Evolutionary conservation across 2,329 filamentous ascomycete genomes (phyloP).

Genomic region (Fusarium xylarioides): DNA sequence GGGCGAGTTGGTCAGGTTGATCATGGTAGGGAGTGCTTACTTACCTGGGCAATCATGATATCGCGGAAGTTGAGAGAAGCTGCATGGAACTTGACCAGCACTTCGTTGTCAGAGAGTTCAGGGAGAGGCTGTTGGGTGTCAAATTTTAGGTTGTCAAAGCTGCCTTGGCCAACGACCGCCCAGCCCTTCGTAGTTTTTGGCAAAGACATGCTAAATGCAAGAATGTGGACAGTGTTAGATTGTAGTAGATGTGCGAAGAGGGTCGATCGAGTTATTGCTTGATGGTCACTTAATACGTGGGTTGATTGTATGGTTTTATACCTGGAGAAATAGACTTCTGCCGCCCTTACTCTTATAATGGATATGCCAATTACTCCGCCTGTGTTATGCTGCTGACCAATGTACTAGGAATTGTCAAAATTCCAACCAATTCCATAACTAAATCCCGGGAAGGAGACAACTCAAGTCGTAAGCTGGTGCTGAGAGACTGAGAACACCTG

Average conservation of each 20-base stretch:
- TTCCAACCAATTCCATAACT: not conserved
- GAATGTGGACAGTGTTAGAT: accelerated
- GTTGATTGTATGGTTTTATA: not conserved
- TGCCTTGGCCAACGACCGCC: not conserved
- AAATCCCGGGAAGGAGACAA: not conserved
- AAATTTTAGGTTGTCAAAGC: not conserved
- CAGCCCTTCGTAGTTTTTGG: not conserved
- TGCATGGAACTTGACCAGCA: not conserved
- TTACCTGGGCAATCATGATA: not conserved
- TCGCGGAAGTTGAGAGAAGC: not conserved
- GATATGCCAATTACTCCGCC: no score
- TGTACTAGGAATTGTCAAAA: no score
- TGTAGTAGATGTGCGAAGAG: not conserved
- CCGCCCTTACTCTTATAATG: not conserved
- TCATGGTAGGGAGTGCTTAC: accelerated
- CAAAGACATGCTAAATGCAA: not conserved
- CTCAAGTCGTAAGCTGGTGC: not conserved
- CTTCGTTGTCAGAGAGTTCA: not conserved
- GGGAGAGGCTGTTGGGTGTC: not conserved
- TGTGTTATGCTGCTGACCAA: not conserved
- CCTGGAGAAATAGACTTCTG: not conserved
- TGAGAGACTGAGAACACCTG: not conserved
- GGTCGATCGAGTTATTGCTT: not conserved
- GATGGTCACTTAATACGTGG: not conserved
- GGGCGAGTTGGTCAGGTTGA: accelerated